A percentile compares a stretch with the other conserved stretches of the same genome.
phyloP scores from a whole-genome alignment of 148 eudicot species.

The Fagopyrum homotropicum region DNA sequence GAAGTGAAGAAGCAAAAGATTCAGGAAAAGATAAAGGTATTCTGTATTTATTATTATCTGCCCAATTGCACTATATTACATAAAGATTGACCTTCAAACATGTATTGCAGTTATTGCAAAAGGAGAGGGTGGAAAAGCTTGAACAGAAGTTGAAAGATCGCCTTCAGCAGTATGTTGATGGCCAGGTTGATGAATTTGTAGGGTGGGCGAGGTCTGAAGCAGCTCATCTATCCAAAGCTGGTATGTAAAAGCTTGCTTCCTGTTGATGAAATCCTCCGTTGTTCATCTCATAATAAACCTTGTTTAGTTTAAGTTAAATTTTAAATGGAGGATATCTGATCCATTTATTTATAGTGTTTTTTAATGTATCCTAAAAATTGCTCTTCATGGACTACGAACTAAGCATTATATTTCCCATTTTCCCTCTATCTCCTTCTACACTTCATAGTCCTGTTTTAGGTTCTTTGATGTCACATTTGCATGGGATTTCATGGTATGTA shows the following conservation, averaged over 20 bases:
- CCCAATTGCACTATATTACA: slow-evolving; percentile 3
- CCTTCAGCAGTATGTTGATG: slow-evolving; percentile 74
- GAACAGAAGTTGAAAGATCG: slow-evolving; percentile 44
- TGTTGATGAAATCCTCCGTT: background rate
- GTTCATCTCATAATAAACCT: background rate
- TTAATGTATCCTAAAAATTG: background rate
- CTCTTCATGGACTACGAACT: too few relatives aligned
- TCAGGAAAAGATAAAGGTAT: slow-evolving; percentile 76
- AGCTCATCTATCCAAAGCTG: slow-evolving; percentile 70
- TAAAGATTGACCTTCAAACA: background rate
- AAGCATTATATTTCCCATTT: background rate
- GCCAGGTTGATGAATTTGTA: slow-evolving; percentile 59
- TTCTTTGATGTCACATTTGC: background rate
- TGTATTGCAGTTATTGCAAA: slow-evolving; percentile 48
- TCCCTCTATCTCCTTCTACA: background rate
- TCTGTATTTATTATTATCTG: slow-evolving; percentile 7
- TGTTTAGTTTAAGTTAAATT: background rate
- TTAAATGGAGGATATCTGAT: background rate
- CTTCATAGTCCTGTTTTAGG: background rate
- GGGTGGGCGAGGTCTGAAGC: slow-evolving; percentile 79
- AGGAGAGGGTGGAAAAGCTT: slow-evolving; percentile 80
- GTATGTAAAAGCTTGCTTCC: slow-evolving; percentile 24
- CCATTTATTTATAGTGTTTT: background rate
- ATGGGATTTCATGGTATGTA: background rate
- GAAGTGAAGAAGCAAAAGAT: slow-evolving; percentile 57